Conservation (phyloP, 805 yeast genomes). For the Ogataea corticis region DNA sequence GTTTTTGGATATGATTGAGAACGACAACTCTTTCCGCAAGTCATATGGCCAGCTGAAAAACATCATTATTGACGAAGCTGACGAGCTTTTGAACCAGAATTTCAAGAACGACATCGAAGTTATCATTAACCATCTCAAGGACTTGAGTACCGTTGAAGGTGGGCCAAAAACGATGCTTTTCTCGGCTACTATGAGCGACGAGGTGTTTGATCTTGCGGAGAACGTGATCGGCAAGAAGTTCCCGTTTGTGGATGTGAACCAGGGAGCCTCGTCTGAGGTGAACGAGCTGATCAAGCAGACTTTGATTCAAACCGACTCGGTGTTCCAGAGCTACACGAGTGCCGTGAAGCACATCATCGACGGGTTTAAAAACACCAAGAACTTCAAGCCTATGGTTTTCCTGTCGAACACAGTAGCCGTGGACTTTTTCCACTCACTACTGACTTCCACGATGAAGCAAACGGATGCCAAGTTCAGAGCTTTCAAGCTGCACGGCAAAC, state of each 20-base stretch:
- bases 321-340: conserved; percentile 61
- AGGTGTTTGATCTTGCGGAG: conserved; percentile 66
- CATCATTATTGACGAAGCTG: conserved; percentile 89
- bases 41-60: conserved; percentile 57
- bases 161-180: conserved; percentile 69
- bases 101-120: conserved; percentile 65
- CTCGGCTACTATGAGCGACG: conserved; percentile 82
- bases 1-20: conserved; percentile 58
- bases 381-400: conserved; percentile 80
- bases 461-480: conserved; percentile 16
- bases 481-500: conserved; percentile 64
- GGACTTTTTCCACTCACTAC: conserved; percentile 50
- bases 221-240: conserved; percentile 52
- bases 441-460: conserved; percentile 29
- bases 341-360: conserved; percentile 51
- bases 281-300: conserved; percentile 78
- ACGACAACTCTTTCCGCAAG: conserved; percentile 42
- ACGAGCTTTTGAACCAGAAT: conserved; percentile 78
- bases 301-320: conserved; percentile 51
- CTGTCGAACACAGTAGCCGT: conserved; percentile 75
- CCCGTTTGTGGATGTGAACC: conserved; percentile 70
- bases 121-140: conserved; percentile 51
- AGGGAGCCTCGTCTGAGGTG: conserved; percentile 55
- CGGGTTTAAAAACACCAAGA: conserved; percentile 27
- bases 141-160: conserved; percentile 29